Evolutionary conservation across 345 rosid species (phyloP), one percentile per base, ranked within the genome.

Genomic region (Clausena lansium): DNA sequence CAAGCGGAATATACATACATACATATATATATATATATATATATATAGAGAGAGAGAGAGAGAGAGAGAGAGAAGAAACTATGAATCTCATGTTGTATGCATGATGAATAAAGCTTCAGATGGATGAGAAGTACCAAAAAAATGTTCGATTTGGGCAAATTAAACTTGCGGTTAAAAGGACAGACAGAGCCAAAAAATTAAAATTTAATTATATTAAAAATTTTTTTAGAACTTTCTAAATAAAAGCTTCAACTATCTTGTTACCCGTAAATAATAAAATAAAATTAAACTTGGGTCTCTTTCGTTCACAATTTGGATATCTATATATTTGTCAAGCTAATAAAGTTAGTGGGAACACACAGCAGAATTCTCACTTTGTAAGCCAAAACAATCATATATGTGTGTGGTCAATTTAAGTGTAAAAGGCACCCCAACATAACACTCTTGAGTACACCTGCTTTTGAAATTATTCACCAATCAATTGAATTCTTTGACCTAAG

Each of bases 401-500:
- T 73, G 67, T 30, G 33, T 6, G 14, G 79, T 81, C 72, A 38
- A 36, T 77, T 45, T 67, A 47, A 22, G 68, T 32, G 33, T 13
- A n/a, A 73, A 58, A 66, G 55, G 33, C 57, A 57, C 4, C 60
- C 74, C 77, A 41, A 68, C 72, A 74, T 38, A 64, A 73, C 28
- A 73, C 28, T 39, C 63, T 71, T 24, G 54, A 78, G 72, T 75
- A 57, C 74, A 75, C 73, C 81, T 47, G 74, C 84, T 82, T 82
- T 82, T 74, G 79, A 78, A 78, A 74, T 82, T 77, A 77, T 67
- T 67, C 66, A 68, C 81, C 81, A 61, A 69, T 82, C 76, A 27
- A 65, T 68, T 74, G 33, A 82, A 19, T 33, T 13, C 65, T 52
- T 75, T 82, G 79, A 76, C 79, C 71, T 32, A 2, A 45, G n/a